Percentiles rank a stretch among this genome's conserved stretches.
Evolutionary conservation across 768 basidiomycete genomes (phyloP).

Genomic region (Hygrophorus pudorinus): DNA sequence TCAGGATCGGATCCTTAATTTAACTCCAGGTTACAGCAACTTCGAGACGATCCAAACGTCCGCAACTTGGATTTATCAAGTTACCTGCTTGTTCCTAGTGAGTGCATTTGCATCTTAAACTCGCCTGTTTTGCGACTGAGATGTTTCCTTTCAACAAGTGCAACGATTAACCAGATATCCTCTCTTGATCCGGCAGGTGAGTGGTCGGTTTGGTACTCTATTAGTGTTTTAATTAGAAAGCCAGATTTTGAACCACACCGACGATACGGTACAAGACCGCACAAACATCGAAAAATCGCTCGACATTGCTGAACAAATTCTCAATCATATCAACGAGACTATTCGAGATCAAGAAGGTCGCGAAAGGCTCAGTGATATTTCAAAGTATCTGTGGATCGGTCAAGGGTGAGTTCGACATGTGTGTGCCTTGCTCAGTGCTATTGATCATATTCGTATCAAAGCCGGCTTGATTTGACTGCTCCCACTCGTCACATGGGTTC

Average conservation of each 20-base stretch:
- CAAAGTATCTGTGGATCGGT: constrained; percentile 79
- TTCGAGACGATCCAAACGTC: constrained; percentile 68
- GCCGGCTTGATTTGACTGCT: constrained; percentile 82
- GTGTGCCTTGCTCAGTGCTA: background rate
- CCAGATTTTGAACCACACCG: constrained; percentile 68
- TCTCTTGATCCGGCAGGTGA: constrained; percentile 70
- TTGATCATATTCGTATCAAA: constrained; percentile 13
- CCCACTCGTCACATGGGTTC: constrained; percentile 79
- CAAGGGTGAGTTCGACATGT: constrained; percentile 46
- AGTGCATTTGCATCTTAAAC: constrained; percentile 16
- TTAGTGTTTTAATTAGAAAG: no score
- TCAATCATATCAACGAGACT: constrained; percentile 79
- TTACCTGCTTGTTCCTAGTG: constrained; percentile 87
- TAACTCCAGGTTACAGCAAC: constrained; percentile 30
- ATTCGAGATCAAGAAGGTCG: constrained; percentile 77
- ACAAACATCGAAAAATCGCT: constrained; percentile 44
- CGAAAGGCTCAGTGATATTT: constrained; percentile 66
- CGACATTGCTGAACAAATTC: constrained; percentile 57
- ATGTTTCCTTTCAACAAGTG: constrained; percentile 38
- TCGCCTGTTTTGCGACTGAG: background rate
- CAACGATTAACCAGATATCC: constrained; percentile 95
- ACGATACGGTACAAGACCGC: constrained; percentile 56
- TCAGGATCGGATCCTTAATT: background rate
- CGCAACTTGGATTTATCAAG: constrained; percentile 84
- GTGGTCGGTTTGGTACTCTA: no score